phyloP scores from a whole-genome alignment of 257 asterid species.

The Lycium ferocissimum region DNA sequence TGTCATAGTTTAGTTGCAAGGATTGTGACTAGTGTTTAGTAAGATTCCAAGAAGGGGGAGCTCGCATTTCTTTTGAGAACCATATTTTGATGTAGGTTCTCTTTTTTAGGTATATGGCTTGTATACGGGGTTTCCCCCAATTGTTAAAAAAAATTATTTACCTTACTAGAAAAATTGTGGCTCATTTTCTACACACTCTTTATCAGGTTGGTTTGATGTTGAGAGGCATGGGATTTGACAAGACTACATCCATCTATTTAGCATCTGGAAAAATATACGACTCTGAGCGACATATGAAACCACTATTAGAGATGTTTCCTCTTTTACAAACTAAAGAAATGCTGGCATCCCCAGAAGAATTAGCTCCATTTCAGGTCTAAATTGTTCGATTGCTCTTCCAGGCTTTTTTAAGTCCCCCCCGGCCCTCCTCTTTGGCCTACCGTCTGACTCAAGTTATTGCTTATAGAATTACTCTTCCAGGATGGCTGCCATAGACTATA shows the following conservation, averaged over 20 bases:
- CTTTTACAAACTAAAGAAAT: slow-evolving; percentile 87
- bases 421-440: slow-evolving; percentile 4
- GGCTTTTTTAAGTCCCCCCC: neutral
- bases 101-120: neutral
- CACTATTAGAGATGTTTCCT: slow-evolving; percentile 92
- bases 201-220: slow-evolving; percentile 97
- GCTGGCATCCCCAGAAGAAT: slow-evolving; percentile 85
- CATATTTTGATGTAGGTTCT: slow-evolving; percentile 2
- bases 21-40: neutral
- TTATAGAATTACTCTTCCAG: slow-evolving; percentile 91
- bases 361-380: slow-evolving; percentile 88
- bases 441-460: slow-evolving; percentile 48
- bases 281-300: slow-evolving; percentile 93
- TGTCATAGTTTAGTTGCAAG: neutral
- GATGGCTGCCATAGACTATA: slow-evolving; percentile 99
- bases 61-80: neutral
- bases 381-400: slow-evolving; percentile 32
- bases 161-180: neutral
- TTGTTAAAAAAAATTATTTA: neutral
- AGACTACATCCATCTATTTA: slow-evolving; percentile 79
- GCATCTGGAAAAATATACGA: slow-evolving; percentile 96
- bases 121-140: neutral
- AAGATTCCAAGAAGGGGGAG: neutral
- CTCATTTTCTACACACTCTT: slow-evolving; percentile 34
- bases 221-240: slow-evolving; percentile 97